phyloP scores from a whole-genome alignment of 257 asterid species.

The Agastache rugosa region DNA sequence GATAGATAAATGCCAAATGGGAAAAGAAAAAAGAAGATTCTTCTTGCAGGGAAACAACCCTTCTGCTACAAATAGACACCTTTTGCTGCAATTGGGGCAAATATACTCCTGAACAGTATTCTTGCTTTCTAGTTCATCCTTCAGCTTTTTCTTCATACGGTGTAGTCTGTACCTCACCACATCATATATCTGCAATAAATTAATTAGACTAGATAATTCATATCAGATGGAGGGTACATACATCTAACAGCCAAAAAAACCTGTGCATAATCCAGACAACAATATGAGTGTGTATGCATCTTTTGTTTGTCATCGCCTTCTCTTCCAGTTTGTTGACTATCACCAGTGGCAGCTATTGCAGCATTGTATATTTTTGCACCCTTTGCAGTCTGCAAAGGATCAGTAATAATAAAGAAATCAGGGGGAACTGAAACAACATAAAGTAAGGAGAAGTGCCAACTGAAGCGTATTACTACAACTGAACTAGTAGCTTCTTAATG shows the following conservation, averaged over 20 bases:
- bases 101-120: conserved; percentile 89
- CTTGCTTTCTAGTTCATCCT: conserved; percentile 92
- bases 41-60: not conserved
- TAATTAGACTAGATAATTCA: not conserved
- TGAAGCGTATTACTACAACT: conserved; percentile 7
- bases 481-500: not conserved
- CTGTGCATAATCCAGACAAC: conserved; percentile 96
- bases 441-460: conserved; percentile 7
- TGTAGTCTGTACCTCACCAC: conserved; percentile 91
- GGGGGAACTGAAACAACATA: conserved; percentile 10
- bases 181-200: conserved; percentile 73
- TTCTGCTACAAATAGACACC: conserved; percentile 44
- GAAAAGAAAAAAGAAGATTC: not conserved
- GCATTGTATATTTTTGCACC: conserved; percentile 84
- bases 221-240: conserved; percentile 6
- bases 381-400: conserved; percentile 70
- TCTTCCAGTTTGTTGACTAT: conserved; percentile 64
- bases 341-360: conserved; percentile 77
- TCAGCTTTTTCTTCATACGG: conserved; percentile 89
- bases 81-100: conserved; percentile 85
- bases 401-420: conserved; percentile 5
- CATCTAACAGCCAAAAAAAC: conserved; percentile 44
- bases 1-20: conserved; percentile 4
- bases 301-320: conserved; percentile 89
- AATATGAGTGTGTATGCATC: conserved; percentile 89